Base-by-base conservation (phyloP, 1,139 yeast genomes). In the Debaryomyces coudertii region DNA sequence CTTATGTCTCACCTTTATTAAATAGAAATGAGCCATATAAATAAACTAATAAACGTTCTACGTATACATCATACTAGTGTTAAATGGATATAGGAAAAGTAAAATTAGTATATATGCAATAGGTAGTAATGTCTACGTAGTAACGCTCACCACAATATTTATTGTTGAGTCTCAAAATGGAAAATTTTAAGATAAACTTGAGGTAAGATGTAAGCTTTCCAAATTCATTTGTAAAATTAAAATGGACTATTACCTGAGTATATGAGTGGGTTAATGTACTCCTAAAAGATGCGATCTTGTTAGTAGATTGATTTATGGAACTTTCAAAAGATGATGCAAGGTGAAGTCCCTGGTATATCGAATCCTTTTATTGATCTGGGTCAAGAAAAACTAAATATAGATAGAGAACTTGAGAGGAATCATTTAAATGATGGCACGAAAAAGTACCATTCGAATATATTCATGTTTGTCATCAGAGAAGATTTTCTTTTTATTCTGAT, bases 401-500 rank as follows among this genome's bases (percentile, higher is more conserved):
- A 12, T 36, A 36, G 25, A 45, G 29, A 35, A 20, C 20, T 14
- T 6, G 30, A 25, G n/a, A 22, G 20, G 24, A n/a, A 28, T 11
- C 33, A 2, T n/a, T 18, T 23, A 11, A 28, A 35, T 12, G 34
- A 37, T 6, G 39, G 14, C 12, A 25, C 5, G 7, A 27, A 28
- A 7, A 22, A 30, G 23, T 3, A 12, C n/a, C 42, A 40, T 16
- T 16, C 50, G 11, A 51, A 52, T 42, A 53, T 72, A n/a, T 65
- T 69, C 40, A 56, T 61, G 53, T 73, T 65, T 51, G 49, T 64
- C 4, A 45, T 41, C 11, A 49, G 45, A 15, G 39, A 50, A 5
- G 79, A 74, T 49, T 37, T 57, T 20, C 55, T 60, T 0, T 47
- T 57, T 9, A 46, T 69, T 2, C 24, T 57, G 2, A 30, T 59